These are phyloP conservation scores for Withania somnifera DNA, from an alignment of 305 asterid genomes.

Conservation along the genomic window DNA sequence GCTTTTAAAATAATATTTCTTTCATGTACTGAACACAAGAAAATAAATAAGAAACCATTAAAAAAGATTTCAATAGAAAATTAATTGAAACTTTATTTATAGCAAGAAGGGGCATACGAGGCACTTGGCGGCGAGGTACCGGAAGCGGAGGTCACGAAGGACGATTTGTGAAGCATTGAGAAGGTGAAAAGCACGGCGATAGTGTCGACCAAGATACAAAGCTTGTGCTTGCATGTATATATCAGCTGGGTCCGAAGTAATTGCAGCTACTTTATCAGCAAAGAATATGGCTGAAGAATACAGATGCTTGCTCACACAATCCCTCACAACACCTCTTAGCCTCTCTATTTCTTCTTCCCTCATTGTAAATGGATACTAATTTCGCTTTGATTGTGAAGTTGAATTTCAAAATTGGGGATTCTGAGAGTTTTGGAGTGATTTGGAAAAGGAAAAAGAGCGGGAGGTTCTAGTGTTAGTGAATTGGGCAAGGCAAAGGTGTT, in stretches of 20 bases:
- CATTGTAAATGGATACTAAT: slow-evolving; percentile 22
- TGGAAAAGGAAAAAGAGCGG: background rate
- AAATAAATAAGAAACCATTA: no score
- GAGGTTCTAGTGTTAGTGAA: no score
- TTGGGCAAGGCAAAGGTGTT: no score
- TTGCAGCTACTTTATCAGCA: slow-evolving; percentile 98
- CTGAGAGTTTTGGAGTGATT: background rate
- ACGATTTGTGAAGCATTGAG: slow-evolving; percentile 89
- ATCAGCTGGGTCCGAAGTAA: slow-evolving; percentile 92
- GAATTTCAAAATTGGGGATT: background rate
- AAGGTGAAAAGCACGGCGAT: slow-evolving; percentile 93
- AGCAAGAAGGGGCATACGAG: slow-evolving; percentile 34
- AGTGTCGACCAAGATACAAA: slow-evolving; percentile 88
- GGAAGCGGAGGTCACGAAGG: slow-evolving; percentile 84
- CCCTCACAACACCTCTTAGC: slow-evolving; percentile 88
- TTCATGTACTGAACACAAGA: no score
- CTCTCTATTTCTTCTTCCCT: slow-evolving; percentile 84
- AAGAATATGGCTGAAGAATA: slow-evolving; percentile 95
- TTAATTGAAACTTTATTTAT: background rate
- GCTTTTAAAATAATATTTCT: no score
- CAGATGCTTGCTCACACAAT: slow-evolving; percentile 94
- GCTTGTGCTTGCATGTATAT: slow-evolving; percentile 99
- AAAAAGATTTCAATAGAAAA: no score
- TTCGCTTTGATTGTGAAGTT: background rate
- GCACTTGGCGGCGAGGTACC: slow-evolving; percentile 95